Conservation (phyloP, 441 rosid species). For the Raphanus hybrid region DNA sequence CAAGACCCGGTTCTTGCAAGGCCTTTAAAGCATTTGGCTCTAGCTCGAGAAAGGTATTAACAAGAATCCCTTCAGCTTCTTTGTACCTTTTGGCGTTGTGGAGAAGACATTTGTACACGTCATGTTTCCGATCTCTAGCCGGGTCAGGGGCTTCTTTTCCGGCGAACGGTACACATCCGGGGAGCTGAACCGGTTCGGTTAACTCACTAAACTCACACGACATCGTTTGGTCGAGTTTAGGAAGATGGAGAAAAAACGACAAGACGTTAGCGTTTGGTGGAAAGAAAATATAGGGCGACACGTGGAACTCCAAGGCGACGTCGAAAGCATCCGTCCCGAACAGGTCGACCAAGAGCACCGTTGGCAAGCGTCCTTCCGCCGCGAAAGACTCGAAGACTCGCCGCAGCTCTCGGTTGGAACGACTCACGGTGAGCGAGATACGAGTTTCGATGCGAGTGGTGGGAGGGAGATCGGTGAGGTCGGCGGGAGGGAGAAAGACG, state of each 20-base stretch:
- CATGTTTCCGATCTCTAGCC: slow-evolving; percentile 44
- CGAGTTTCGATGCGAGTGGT: slow-evolving; percentile 44
- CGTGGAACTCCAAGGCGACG: slow-evolving; percentile 47
- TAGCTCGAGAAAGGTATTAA: slow-evolving; percentile 53
- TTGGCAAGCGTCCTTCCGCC: slow-evolving; percentile 36
- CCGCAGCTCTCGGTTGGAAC: slow-evolving; percentile 49
- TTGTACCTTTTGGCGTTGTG: slow-evolving; percentile 40
- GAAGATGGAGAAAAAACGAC: slow-evolving; percentile 47
- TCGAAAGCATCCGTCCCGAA: slow-evolving; percentile 53
- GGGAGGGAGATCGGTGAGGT: slow-evolving; percentile 48
- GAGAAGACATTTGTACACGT: slow-evolving; percentile 50
- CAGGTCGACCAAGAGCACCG: slow-evolving; percentile 50
- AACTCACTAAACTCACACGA: slow-evolving; percentile 51
- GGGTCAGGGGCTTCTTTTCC: slow-evolving; percentile 51
- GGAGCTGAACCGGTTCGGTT: slow-evolving; percentile 53
- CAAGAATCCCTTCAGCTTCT: slow-evolving; percentile 53
- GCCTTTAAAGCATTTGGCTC: slow-evolving; percentile 53
- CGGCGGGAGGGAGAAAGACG: slow-evolving; percentile 55
- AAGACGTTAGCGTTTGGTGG: slow-evolving; percentile 45
- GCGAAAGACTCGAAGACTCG: slow-evolving; percentile 31
- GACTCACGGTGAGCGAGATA: slow-evolving; percentile 46
- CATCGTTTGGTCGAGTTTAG: slow-evolving; percentile 47
- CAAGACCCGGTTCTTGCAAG: slow-evolving; percentile 42
- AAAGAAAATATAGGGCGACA: slow-evolving; percentile 47
- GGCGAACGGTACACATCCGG: slow-evolving; percentile 56